Base-by-base conservation (phyloP, 2,329 filamentous ascomycete genomes). In the Lasiodiplodia hormozganensis region DNA sequence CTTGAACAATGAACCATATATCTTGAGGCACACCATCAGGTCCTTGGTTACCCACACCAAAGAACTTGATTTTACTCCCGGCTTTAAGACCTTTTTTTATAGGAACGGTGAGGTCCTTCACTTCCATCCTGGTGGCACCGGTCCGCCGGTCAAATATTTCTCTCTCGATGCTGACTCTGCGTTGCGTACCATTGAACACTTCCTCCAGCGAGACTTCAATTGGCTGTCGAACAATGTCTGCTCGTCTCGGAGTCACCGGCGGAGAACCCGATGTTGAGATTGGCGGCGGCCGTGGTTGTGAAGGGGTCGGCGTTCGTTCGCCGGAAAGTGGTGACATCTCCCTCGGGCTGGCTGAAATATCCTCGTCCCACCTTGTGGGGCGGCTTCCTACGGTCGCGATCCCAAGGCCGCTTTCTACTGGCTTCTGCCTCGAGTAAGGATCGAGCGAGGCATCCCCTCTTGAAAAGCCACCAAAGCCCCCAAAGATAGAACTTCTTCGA, bases 11-110 rank as follows among this genome's bases (percentile, higher is more conserved):
- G 75, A 99, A 97, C 79, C 97, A 94, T 65, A 99, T 81, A 80
- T 99, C 96, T 80, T 99, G 96, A 69, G 94, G 92, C 14, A 95
- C 95, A 52, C 96, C 96, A 76, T 98, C 96, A 16, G 51, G 21
- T 70, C 97, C 94, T 79, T 98, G 94, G 80, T 98, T 96, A 11
- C 96, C 96, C n/a, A 98, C 94, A 51, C 95, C 94, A 76, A 92
- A 92, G 78, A 97, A 99, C 82, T 97, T 97, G 82, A 99, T 97
- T 85, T 98, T 99, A 76, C 93, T 97, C 34, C 96, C 96, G 74
- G 96, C 94, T 83, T 97, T 97, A 80, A 98, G 83, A 69, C 96
- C 96, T 6, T 93, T 90, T 83, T 97, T 97, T 82, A 99, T 97
- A 57, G 94, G 93, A 64, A 98, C 94, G 77, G 96, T 93, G 40